Evolutionary conservation across 306 rosid genomes (phyloP).

Genomic region (Begonia loranthoides): DNA sequence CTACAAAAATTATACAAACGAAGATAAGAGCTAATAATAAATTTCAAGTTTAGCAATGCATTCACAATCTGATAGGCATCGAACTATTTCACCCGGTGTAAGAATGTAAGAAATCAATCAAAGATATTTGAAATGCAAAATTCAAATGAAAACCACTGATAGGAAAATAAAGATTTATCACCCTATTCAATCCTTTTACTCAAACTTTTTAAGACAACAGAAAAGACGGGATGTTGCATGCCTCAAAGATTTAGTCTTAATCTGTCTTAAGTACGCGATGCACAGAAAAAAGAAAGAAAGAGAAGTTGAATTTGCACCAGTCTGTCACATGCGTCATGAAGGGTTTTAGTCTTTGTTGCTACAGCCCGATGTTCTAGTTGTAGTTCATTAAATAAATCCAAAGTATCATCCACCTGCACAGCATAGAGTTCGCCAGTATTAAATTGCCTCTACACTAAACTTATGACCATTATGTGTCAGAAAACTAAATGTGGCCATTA

Average conservation of each 20-base stretch:
- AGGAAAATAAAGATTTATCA: no score
- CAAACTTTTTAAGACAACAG: no score
- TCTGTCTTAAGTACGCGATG: no score
- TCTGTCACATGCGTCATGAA: conserved; percentile 93
- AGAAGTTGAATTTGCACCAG: conserved; percentile 39
- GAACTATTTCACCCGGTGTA: no score
- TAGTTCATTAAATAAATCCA: conserved; percentile 65
- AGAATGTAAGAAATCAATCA: no score
- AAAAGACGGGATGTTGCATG: no score
- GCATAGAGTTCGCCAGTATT: not conserved
- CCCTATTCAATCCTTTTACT: no score
- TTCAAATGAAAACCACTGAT: no score
- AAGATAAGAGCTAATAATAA: not conserved
- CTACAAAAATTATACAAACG: not conserved
- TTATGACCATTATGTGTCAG: not conserved
- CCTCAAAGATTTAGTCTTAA: no score
- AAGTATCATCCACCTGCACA: conserved; percentile 79
- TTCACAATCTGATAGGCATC: no score
- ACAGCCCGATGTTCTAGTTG: conserved; percentile 95
- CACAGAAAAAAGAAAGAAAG: not conserved
- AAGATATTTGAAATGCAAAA: no score
- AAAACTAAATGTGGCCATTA: conserved; percentile 2
- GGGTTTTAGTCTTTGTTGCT: conserved; percentile 93
- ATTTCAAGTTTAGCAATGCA: no score
- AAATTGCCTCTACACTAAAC: not conserved